Base-by-base conservation (phyloP, 1,284 basidiomycete species). In the Exobasidium cylindrosporum region DNA sequence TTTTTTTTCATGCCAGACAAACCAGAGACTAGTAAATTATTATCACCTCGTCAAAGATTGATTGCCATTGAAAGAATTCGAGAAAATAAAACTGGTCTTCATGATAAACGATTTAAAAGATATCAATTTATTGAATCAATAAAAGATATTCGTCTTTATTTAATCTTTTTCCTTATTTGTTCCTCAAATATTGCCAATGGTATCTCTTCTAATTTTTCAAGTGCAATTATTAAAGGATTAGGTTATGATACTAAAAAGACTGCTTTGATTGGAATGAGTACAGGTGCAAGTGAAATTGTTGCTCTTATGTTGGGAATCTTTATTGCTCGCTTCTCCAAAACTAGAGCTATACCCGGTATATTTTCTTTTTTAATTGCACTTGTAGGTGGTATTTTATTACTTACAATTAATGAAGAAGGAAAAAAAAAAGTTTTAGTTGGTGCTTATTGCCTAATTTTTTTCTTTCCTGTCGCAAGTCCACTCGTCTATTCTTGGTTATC, bases 21-120 rank as follows among this genome's bases (percentile, higher is more conserved):
- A 4, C 75, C 75, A 0, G 71, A 66, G 1, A 69, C 64, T 3
- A 66, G 68, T 10, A 54, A 61, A 0, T 67, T 68, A 54, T 85
- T 82, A 66, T 82, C 82, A 29, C 74, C 81, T 24, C 82, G 84
- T 61, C 84, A 86, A 67, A 81, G 83, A 31, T 66, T 84, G n/a
- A 81, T 85, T 21, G 83, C 86, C 54, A 83, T 84, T 24, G 83
- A 85, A 70, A 81, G 85, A n/a, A 84, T 86, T 7, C 77, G 84
- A 47, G 82, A 83, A 68, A 86, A 86, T 70, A 74, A 81, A 70
- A 81, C 81, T 0, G 85, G 85, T 11, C 83, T 85, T 31, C 84
- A 86, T 73, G 85, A 86, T 73, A 83, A 81, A 63, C 79, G 82
- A 56, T 86, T 85, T 78, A 86, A 86, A 79, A 75, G 66, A 73